These are phyloP conservation scores for Echium plantagineum DNA, from an alignment of 257 asterid genomes.

Conservation along the genomic window DNA sequence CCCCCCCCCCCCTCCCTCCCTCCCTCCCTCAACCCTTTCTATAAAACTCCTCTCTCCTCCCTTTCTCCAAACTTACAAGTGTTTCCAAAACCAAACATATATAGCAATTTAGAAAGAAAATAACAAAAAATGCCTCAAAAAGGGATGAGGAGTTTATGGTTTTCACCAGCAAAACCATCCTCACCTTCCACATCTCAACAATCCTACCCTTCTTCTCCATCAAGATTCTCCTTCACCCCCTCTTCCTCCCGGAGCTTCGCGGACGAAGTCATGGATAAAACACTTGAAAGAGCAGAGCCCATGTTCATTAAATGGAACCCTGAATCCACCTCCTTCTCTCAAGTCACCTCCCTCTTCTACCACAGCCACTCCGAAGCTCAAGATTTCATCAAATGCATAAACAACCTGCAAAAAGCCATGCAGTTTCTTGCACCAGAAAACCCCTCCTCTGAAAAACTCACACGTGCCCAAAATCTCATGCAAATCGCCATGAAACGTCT, in stretches of 20 bases:
- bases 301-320: constrained; percentile 61
- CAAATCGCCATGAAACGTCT: constrained; percentile 70
- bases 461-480: constrained; percentile 64
- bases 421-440: constrained; percentile 37
- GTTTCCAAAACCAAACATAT: background rate
- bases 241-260: constrained; percentile 38
- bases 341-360: constrained; percentile 65
- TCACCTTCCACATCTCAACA: background rate
- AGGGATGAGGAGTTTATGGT: constrained; percentile 48
- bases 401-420: constrained; percentile 61
- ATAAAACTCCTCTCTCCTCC: background rate
- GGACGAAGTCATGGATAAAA: constrained; percentile 58
- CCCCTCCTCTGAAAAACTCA: constrained; percentile 39
- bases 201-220: constrained; percentile 26
- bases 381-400: constrained; percentile 44
- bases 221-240: constrained; percentile 34
- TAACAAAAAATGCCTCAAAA: constrained; percentile 40
- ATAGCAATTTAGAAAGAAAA: no score
- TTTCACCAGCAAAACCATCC: constrained; percentile 25
- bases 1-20: no score
- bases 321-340: constrained; percentile 33
- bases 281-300: constrained; percentile 48
- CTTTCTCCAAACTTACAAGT: background rate
- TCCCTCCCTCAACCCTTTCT: background rate
- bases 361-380: constrained; percentile 53